Conservation (phyloP, 2,329 filamentous ascomycete species). For the Elsinoe arachidis region DNA sequence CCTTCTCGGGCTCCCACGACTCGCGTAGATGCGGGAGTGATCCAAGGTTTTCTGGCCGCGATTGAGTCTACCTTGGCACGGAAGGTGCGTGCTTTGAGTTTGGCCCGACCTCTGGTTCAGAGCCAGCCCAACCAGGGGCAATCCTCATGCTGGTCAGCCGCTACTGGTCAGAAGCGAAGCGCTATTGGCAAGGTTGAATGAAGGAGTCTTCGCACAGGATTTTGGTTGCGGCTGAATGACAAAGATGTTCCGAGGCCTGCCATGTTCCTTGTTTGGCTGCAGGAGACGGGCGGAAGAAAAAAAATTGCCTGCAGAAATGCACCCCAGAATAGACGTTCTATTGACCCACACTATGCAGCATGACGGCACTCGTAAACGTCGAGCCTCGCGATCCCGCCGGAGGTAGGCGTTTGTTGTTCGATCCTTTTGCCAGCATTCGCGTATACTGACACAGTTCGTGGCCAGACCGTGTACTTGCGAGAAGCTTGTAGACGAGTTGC, state of each 20-base stretch:
- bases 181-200: neutral
- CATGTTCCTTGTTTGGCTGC: neutral
- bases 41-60: neutral
- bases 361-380: constrained; percentile 6
- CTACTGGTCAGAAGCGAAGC: neutral
- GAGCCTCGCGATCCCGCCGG: neutral
- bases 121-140: constrained; percentile 4
- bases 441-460: neutral
- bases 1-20: neutral
- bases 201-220: no score
- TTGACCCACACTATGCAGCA: constrained; percentile 3
- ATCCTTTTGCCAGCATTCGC: neutral
- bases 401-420: neutral
- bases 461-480: neutral
- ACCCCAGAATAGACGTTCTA: constrained; percentile 12
- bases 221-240: neutral
- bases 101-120: neutral
- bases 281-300: neutral
- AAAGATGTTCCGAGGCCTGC: neutral
- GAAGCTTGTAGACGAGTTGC: neutral
- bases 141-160: neutral
- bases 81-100: neutral
- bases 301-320: constrained; percentile 4
- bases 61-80: neutral
- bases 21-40: neutral